These are phyloP conservation scores for Lecanosticta acicola DNA, from an alignment of 2,329 filamentous ascomycete genomes.

Conservation along the genomic window DNA sequence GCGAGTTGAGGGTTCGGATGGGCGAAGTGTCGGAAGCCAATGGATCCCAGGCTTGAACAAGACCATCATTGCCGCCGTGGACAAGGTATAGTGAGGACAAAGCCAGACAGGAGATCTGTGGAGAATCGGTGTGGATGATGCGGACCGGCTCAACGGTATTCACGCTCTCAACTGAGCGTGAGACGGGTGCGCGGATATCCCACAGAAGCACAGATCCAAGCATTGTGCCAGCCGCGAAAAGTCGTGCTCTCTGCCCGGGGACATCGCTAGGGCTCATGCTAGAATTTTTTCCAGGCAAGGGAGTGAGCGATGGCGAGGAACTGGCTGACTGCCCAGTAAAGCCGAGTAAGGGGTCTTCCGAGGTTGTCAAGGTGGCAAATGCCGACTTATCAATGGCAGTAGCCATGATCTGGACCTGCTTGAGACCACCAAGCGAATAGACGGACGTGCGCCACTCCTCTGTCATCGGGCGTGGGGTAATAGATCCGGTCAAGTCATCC, in stretches of 20 bases:
- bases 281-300: slow-evolving; percentile 44
- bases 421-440: slow-evolving; percentile 57
- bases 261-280: slow-evolving; percentile 54
- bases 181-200: slow-evolving; percentile 67
- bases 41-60: slow-evolving; percentile 97
- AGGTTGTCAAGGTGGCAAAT: slow-evolving; percentile 62
- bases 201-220: slow-evolving; percentile 73
- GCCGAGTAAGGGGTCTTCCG: slow-evolving; percentile 70
- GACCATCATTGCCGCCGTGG: slow-evolving; percentile 87
- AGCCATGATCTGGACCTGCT: slow-evolving; percentile 59
- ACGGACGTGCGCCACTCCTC: slow-evolving; percentile 64
- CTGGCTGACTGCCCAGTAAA: slow-evolving; percentile 51
- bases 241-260: slow-evolving; percentile 75
- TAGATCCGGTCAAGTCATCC: slow-evolving; percentile 24
- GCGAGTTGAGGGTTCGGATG: slow-evolving; percentile 79
- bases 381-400: slow-evolving; percentile 68
- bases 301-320: slow-evolving; percentile 51
- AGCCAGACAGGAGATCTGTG: slow-evolving; percentile 75
- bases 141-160: slow-evolving; percentile 67
- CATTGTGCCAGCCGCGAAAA: slow-evolving; percentile 75
- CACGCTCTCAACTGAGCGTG: slow-evolving; percentile 48
- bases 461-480: slow-evolving; percentile 30
- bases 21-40: slow-evolving; percentile 72
- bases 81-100: slow-evolving; percentile 82
- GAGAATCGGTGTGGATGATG: slow-evolving; percentile 83